A percentile compares a stretch with the other conserved stretches of the same genome.
Evolutionary conservation across 495 filamentous ascomycete species (phyloP).

Genomic region (Penicillium lagena): DNA sequence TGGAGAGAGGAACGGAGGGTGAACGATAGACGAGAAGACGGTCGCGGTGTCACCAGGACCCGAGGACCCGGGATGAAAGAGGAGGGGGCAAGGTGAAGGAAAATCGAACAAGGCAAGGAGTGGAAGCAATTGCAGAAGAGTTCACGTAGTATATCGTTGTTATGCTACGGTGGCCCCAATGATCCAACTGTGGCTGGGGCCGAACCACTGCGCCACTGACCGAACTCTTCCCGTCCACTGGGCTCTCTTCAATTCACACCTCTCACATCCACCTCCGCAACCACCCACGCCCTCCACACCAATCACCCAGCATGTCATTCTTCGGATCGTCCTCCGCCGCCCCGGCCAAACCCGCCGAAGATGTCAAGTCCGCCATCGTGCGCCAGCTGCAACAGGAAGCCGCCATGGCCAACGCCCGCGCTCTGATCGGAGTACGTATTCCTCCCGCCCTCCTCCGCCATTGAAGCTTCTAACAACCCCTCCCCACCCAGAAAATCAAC

Average conservation of each 20-base stretch:
- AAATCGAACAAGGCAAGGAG: slow-evolving; percentile 4
- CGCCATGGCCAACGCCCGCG: slow-evolving; percentile 66
- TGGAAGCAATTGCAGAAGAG: no score
- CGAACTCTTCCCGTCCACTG: no score
- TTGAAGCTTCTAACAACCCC: not conserved
- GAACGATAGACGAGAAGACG: slow-evolving; percentile 18
- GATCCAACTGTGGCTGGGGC: no score
- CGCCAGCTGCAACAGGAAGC: slow-evolving; percentile 68
- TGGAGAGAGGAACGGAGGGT: slow-evolving; percentile 2
- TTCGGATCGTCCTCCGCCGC: slow-evolving; percentile 28
- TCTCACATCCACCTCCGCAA: not conserved
- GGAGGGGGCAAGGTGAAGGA: slow-evolving; percentile 6
- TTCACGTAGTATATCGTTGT: slow-evolving; percentile 8
- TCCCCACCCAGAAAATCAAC: slow-evolving; percentile 73
- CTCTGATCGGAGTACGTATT: slow-evolving; percentile 63
- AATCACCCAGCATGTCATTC: slow-evolving; percentile 28
- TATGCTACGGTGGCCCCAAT: slow-evolving; percentile 16
- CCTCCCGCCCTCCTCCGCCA: not conserved
- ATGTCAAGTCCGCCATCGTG: slow-evolving; percentile 65
- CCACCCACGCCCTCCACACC: not conserved
- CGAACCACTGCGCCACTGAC: no score
- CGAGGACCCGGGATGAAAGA: slow-evolving; percentile 12
- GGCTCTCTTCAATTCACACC: slow-evolving; percentile 4
- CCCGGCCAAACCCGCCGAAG: slow-evolving; percentile 37
- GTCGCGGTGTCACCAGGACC: slow-evolving; percentile 26